Evolutionary conservation across 2,329 filamentous ascomycete species (phyloP), one percentile per base, ranked within the genome.

Genomic region (Nigrospora oryzae): DNA sequence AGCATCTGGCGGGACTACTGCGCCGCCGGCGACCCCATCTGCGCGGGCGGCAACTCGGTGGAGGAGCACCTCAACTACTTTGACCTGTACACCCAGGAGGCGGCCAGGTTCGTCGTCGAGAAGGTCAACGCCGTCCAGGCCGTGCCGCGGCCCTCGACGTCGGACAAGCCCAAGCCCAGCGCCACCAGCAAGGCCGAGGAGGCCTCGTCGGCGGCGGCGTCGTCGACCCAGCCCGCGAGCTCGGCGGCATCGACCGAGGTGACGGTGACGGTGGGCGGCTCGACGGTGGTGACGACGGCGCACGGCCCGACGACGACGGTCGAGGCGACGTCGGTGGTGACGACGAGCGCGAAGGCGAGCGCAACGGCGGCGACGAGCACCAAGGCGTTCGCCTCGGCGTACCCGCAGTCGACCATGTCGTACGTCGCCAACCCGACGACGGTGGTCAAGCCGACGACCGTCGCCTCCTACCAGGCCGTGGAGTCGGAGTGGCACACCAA

Each of bases 41-140:
- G 67, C 49, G 66, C 65, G 12, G 56, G 55, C 14, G 64, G 63
- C 8, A 49, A 62, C 19, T 53, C 52, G 3, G 54, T 58, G 3
- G 56, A 56, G 10, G 56, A 55, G 10, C 65, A 68, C 43, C 53
- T 62, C 11, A 63, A 64, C 50, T 68, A 68, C 45, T 66, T 66
- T 46, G 56, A 64, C 23, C 36, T 63, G 15, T 61, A 55, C 48
- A 53, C 48, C 32, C 37, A 53, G 15, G 51, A 53, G 15, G 52
- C 50, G 19, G 54, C 56, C 28, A 45, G 49, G 19, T 56, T 32
- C 14, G 37, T 40, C 11, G 17, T 40, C 31, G 38, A 31, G 10
- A 44, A 40, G 37, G 23, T 42, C 40, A 15, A 15, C 32, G 40
- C 23, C 33, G 19, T 33, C 39, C 11, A 34, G 31, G 39, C 16